Conservation (phyloP, 1,139 yeast species). For the Zhuliangozyma parablackwelliae region DNA sequence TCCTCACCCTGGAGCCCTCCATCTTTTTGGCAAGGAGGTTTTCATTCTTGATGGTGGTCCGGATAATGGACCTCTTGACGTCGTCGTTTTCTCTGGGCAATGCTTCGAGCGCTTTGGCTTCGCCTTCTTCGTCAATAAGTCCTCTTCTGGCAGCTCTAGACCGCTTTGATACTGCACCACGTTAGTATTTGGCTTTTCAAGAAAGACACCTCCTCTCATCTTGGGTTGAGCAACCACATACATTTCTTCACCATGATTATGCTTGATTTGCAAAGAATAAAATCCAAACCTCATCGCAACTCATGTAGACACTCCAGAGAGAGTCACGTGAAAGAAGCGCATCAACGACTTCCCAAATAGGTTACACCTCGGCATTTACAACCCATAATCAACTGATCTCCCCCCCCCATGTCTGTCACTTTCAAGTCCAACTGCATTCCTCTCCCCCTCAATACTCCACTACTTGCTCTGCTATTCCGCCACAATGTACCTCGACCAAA, state of each 20-base stretch:
- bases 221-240: slow-evolving; percentile 12
- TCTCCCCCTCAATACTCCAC: too few relatives aligned
- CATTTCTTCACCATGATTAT: slow-evolving; percentile 26
- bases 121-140: slow-evolving; percentile 33
- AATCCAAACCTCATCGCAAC: neutral
- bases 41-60: slow-evolving; percentile 68
- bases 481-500: too few relatives aligned
- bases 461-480: too few relatives aligned
- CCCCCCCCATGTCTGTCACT: too few relatives aligned
- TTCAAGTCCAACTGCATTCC: too few relatives aligned
- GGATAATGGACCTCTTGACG: slow-evolving; percentile 57
- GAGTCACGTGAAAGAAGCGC: neutral
- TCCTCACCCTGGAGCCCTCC: slow-evolving; percentile 38
- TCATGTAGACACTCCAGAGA: neutral
- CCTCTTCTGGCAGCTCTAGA: slow-evolving; percentile 80
- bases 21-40: slow-evolving; percentile 53
- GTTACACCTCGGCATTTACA: too few relatives aligned
- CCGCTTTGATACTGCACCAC: slow-evolving; percentile 51
- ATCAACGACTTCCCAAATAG: too few relatives aligned
- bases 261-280: neutral
- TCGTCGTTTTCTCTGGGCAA: slow-evolving; percentile 61
- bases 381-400: neutral
- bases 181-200: slow-evolving; percentile 11
- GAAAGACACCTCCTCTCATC: neutral
- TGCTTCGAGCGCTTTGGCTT: slow-evolving; percentile 44